Evolutionary conservation across 352 stramenopile species (phyloP).

Genomic region (Phytophthora sp.): DNA sequence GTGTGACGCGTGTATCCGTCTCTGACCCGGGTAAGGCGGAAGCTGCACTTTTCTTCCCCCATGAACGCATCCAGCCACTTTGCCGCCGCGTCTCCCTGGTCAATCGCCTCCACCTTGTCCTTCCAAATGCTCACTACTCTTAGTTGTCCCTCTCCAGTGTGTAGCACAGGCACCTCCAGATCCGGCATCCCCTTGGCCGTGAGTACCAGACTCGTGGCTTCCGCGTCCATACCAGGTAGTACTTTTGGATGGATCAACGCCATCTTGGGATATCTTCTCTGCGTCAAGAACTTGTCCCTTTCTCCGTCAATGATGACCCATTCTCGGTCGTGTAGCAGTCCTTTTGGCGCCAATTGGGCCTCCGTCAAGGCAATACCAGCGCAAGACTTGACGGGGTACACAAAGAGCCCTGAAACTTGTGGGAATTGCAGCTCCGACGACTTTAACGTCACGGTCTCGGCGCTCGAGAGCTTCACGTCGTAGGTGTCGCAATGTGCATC

Average conservation of each 20-base stretch:
- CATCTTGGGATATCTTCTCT: conserved; percentile 71
- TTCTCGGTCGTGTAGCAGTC: conserved; percentile 71
- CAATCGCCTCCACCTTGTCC: conserved; percentile 54
- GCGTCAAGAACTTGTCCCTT: conserved; percentile 68
- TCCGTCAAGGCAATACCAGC: conserved; percentile 56
- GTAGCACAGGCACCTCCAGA: conserved; percentile 61
- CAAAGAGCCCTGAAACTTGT: conserved; percentile 51
- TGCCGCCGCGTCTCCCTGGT: conserved; percentile 66
- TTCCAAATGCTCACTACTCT: conserved; percentile 66
- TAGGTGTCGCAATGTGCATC: conserved; percentile 36
- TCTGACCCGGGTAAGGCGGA: conserved; percentile 67
- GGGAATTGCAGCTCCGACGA: conserved; percentile 38
- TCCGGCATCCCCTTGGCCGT: conserved; percentile 67
- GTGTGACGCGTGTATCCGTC: conserved; percentile 64
- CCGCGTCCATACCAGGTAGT: conserved; percentile 47
- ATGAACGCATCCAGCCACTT: conserved; percentile 73
- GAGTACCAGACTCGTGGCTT: conserved; percentile 52
- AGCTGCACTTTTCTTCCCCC: conserved; percentile 37
- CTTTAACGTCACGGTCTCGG: conserved; percentile 23
- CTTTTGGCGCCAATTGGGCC: conserved; percentile 56
- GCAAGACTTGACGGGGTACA: conserved; percentile 91
- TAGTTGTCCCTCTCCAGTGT: conserved; percentile 36
- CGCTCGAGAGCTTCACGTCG: conserved; percentile 32
- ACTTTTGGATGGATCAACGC: conserved; percentile 65
- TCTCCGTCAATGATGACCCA: conserved; percentile 81